phyloP scores from a whole-genome alignment of 2,329 filamentous ascomycete species.

The Ustulina deusta region DNA sequence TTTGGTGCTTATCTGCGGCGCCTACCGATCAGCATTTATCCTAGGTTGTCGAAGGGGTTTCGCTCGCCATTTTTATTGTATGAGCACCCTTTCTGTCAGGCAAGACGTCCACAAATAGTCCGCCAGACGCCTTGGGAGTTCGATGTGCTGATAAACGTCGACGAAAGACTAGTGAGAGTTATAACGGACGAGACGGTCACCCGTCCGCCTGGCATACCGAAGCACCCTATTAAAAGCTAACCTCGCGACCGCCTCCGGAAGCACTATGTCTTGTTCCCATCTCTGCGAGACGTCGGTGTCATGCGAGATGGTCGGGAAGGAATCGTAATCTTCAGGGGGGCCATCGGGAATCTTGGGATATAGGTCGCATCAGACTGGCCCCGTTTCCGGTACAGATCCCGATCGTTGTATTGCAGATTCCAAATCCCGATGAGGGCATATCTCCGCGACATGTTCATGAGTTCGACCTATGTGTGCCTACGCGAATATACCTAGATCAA shows the following conservation, averaged over 20 bases:
- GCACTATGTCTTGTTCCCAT: background rate
- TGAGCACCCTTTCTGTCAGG: background rate
- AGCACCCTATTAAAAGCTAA: background rate
- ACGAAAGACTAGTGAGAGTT: background rate
- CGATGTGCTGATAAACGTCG: background rate
- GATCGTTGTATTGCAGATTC: background rate
- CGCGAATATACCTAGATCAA: background rate
- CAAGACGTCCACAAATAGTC: background rate
- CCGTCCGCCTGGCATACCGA: too few species aligned
- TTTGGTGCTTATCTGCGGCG: background rate
- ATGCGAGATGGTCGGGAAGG: background rate
- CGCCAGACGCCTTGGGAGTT: background rate
- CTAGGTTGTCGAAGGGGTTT: background rate
- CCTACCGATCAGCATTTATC: background rate
- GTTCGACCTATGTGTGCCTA: too few species aligned
- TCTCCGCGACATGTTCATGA: background rate
- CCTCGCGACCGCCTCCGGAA: background rate
- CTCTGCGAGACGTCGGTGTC: background rate
- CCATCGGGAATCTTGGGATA: background rate
- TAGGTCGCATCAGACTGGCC: too few species aligned
- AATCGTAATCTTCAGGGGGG: background rate
- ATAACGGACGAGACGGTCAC: background rate
- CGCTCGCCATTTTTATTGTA: background rate
- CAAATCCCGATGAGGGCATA: background rate
- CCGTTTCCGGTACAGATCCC: background rate